Evolutionary conservation across 1,139 yeast species (phyloP), one percentile per base, ranked within the genome.

Genomic region (Geotrichum bryndzae): DNA sequence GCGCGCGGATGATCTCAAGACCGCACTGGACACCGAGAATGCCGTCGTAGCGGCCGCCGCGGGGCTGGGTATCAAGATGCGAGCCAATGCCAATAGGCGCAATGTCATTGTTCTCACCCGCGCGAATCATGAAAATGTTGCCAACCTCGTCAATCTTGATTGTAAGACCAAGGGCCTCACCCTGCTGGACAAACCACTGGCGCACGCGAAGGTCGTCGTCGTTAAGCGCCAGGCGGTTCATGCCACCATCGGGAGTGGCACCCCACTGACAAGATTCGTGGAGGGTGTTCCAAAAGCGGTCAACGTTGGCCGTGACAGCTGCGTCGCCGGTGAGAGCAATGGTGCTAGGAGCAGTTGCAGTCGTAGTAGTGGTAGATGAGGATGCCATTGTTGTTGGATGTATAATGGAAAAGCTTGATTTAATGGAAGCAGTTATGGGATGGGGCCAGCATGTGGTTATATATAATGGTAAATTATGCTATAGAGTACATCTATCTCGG

Each of bases 31-130:
- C 91, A 27, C 91, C 92, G 50, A 80, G 79, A 53, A 85, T 83
- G 41, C 91, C 92, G 69, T 87, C 91, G 69, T 86, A 87, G 64
- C 89, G 76, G 6, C 91, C 91, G 41, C 91, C 91, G 6, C 85
- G 84, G n/a, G 91, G 91, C 73, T 87, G 91, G 0, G 91, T 87
- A 69, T 87, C 91, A 62, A 87, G 74, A 72, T 87, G 91, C 0
- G 90, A 85, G 0, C 92, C 91, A 65, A 86, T 84, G 13, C 83
- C 90, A 1, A 86, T 85, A 13, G 91, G 88, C 6, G 79, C 71
- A 27, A 75, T 74, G 53, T 74, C 75, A 46, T 75, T 72, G 57
- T 82, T 79, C 65, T 77, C 74, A 4, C 90, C 90, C 0, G 88
- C 87, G 62, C 79, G 84, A 29, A 83, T 76, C 18, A 87, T 86